Base-by-base conservation (phyloP, 2,329 filamentous ascomycete species). In the Emmonsia crescens region DNA sequence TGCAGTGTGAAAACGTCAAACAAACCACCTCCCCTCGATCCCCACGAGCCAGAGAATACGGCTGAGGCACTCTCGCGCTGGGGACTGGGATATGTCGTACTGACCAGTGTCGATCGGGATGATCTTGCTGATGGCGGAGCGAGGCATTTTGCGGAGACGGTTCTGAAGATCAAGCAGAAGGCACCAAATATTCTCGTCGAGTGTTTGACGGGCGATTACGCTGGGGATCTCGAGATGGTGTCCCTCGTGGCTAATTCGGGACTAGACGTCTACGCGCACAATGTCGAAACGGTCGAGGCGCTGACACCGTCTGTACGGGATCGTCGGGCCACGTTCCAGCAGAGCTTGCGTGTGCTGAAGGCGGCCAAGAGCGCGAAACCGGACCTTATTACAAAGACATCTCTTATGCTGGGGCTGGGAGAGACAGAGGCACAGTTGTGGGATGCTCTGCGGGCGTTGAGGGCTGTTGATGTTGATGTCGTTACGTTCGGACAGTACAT, bases 401-500 rank as follows among this genome's bases (percentile, higher is more conserved):
- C 91, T 68, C 85, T 99, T 65, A 99, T 99, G 94, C 82, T 99
- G 29, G 94, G 94, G 3, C 78, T 99, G 5, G 94, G 94, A 14
- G 94, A 99, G 81, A 91, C 87, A 31, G 92, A 97, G 69, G 83
- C 89, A 21, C 89, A 97, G 77, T 75, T 99, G 0, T 88, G 85
- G 83, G 84, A 89, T 65, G 85, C 93, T 0, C 76, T 97, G 63
- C 83, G 80, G 73, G 89, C 95, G 73, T 82, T 99, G 14, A 84
- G 94, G 62, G 86, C 86, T 66, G 83, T 85, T 62, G 80, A 89
- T 63, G 92, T 96, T 54, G 94, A 99, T 68, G 91, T 99, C 14
- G 91, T 99, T 62, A 99, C 94, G 0, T 99, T 99, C 68, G 94
- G 94, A n/a, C 94, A 99, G 79, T 99, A 99, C 80, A 99, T 99